Base-by-base conservation (phyloP, 148 eudicot genomes). In the Camellia sinensis region DNA sequence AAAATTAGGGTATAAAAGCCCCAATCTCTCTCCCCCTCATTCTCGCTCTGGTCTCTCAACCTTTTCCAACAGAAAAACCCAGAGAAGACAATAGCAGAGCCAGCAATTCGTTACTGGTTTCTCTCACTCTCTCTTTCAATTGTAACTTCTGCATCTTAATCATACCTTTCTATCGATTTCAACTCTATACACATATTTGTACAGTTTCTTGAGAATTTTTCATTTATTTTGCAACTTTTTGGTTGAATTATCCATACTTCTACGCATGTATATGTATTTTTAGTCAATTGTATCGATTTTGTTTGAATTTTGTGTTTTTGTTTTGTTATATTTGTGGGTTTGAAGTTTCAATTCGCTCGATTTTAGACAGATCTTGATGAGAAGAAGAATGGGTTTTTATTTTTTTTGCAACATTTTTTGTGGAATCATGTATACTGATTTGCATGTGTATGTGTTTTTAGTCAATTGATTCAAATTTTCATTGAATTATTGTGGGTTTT, bases 1-100 rank as follows among this genome's bases (percentile, higher is more conserved):
- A 83, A 85, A 76, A 41, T 54, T 85, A 85, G 88, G 88, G 85
- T 85, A 83, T 85, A 85, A 56, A 84, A 85, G 76, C 85, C 88
- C 85, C 83, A 80, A 76, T 76, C 41, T 22, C 6, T 67, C 83
- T 82, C 81, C 83, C 85, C 60, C 81, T 54, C 78, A 66, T 66
- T 14, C 54, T 48, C 21, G 41, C 80, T 8, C 69, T 45, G 41
- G 19, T 52, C 62, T 70, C 80, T 67, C 65, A 68, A 46, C 3
- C 7, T 18, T 73, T 6, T 53, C 37, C 17, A 29, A 9, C 66
- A 5, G n/a, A 69, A 29, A 29, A 29, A 29, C 37, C 62, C 29
- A 44, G 48, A 64, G 37, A n/a, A 40, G 65, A 11, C 68, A 3
- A 15, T 3, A 19, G 8, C 70, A n/a, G 71, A 67, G 73, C 52